Evolutionary conservation across 257 asterid species (phyloP).

Genomic region (Scutellaria baicalensis): DNA sequence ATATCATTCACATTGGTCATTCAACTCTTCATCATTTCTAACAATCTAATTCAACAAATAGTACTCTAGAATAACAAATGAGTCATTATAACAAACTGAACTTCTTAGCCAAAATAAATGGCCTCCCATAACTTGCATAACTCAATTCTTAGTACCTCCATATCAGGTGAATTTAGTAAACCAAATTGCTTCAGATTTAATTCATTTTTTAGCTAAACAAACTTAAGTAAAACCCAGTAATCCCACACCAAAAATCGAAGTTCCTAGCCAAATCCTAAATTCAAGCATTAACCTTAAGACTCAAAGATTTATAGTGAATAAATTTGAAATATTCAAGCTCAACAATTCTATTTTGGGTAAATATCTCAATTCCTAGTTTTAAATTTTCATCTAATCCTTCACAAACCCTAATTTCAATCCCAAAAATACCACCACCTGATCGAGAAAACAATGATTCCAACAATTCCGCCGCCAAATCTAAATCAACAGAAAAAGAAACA

Average conservation of each 20-base stretch:
- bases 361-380: not conserved
- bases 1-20: not conserved
- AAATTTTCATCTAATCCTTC: not conserved
- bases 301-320: not conserved
- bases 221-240: not conserved
- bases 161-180: not conserved
- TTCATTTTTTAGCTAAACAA: not conserved
- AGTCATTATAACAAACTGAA: not conserved
- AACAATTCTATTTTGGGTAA: not conserved
- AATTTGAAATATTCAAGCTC: not conserved
- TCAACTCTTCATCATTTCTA: not conserved
- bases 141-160: not conserved
- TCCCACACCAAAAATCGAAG: not conserved
- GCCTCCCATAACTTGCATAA: not conserved
- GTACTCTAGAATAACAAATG: not conserved
- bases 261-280: not conserved
- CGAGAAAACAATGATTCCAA: not conserved
- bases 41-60: not conserved
- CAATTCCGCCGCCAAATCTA: not conserved
- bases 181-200: not conserved
- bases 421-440: not conserved
- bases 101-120: not conserved
- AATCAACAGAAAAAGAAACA: not conserved
- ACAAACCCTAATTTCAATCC: slow-evolving; percentile 3
- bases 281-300: not conserved